phyloP scores from a whole-genome alignment of 352 stramenopile species.

The Phytophthora palmivora region DNA sequence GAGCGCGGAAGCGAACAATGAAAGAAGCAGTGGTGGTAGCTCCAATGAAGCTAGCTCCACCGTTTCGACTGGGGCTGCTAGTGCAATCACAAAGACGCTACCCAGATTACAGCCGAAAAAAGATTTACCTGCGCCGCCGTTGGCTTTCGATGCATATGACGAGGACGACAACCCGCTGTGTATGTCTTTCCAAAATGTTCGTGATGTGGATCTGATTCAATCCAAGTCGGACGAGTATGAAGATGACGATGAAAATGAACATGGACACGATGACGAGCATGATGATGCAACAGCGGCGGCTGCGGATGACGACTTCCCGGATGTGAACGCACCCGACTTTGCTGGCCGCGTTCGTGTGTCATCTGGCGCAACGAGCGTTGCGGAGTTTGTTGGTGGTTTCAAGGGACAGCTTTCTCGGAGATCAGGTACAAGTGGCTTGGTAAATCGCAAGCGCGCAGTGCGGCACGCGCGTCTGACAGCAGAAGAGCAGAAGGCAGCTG shows the following conservation, averaged over 20 bases:
- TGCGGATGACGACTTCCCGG: slow-evolving; percentile 24
- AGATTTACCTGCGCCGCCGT: slow-evolving; percentile 17
- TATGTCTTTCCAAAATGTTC: slow-evolving; percentile 60
- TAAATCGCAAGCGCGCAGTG: slow-evolving; percentile 53
- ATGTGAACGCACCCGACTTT: slow-evolving; percentile 33
- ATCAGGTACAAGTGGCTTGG: slow-evolving; percentile 43
- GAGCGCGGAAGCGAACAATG: background rate
- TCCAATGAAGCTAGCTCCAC: slow-evolving; percentile 15
- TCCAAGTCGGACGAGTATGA: slow-evolving; percentile 26
- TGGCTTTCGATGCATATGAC: slow-evolving; percentile 49
- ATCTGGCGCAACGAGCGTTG: slow-evolving; percentile 53
- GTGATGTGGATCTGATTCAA: slow-evolving; percentile 52
- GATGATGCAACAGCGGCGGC: slow-evolving; percentile 16
- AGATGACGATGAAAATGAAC: slow-evolving; percentile 28
- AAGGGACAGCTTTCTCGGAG: slow-evolving; percentile 59
- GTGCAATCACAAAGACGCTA: slow-evolving; percentile 24
- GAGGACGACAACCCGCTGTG: slow-evolving; percentile 57
- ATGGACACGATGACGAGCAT: slow-evolving; percentile 31
- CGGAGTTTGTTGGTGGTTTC: slow-evolving; percentile 74
- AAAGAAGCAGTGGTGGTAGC: slow-evolving; percentile 20
- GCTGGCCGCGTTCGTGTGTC: slow-evolving; percentile 47
- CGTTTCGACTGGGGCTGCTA: slow-evolving; percentile 5
- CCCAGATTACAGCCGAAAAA: slow-evolving; percentile 36
- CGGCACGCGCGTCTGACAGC: slow-evolving; percentile 52
- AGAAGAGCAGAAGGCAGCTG: slow-evolving; percentile 47